Base-by-base conservation (phyloP, 1,284 basidiomycete genomes). In the Ustilago vetiveriae region DNA sequence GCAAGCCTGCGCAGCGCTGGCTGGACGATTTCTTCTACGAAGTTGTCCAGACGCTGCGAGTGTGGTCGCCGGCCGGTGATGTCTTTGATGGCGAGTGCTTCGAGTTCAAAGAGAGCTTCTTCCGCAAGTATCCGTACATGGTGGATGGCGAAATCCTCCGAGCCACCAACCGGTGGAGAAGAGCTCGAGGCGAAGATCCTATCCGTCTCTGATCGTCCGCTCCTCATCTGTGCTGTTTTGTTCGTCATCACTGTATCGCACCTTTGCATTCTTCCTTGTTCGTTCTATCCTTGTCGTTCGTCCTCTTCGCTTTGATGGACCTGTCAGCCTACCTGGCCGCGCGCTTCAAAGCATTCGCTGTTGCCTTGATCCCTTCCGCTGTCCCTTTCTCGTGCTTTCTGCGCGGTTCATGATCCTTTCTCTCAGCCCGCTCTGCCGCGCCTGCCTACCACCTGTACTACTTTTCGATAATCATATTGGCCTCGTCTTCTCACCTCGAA, bases 101-200 rank as follows among this genome's bases (percentile, higher is more conserved):
- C 45, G 68, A 71, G 41, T 66, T 66, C 43, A 56, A 66, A 19
- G 68, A 71, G 35, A 66, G 62, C 63, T 63, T 71, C 44, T 66
- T 66, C 58, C 57, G 63, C 42, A 71, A 71, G 44, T 71, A 71
- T 27, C 68, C 68, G 22, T 66, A 57, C 47, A 54, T 71, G 52
- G 68, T 62, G 19, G 68, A 71, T 41, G 63, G 48, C 26, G 56
- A 66, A 40, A 71, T 71, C n/a, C 49, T 71, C 9, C 49, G 50
- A 11, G 49, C 62, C 40, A 71, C 68, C 27, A 71, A 71, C 41
- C 62, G 68, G 19, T 71, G 68, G 68, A 57, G 63, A 32, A 41
- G 68, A 21, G 57, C 63, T 9, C 62, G 68, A 3, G 68, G 68
- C 45, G 68, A 71, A 39, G 54, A 60, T 26, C 63, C 68, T 1